These are phyloP conservation scores for Globisporangium megalacanthum DNA, from an alignment of 352 stramenopile species.

Conservation along the genomic window DNA sequence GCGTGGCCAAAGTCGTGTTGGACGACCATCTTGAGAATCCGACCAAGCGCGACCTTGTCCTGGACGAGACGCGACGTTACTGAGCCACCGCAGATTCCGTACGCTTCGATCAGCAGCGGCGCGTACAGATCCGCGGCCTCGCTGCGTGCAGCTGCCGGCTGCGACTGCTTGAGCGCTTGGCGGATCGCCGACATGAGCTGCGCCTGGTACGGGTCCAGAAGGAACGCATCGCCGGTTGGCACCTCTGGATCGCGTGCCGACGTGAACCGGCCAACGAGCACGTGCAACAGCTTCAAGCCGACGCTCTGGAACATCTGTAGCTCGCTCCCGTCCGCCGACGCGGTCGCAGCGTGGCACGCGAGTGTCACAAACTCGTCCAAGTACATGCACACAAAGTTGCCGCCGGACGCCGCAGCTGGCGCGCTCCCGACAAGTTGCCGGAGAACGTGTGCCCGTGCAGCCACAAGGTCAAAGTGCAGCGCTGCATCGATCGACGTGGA, in stretches of 20 bases:
- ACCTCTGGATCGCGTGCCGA: slow-evolving; percentile 67
- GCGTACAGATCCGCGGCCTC: slow-evolving; percentile 48
- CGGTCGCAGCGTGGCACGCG: slow-evolving; percentile 67
- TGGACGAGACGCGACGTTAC: slow-evolving; percentile 51
- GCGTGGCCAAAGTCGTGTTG: slow-evolving; percentile 56
- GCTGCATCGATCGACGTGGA: slow-evolving; percentile 17
- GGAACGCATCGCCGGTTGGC: slow-evolving; percentile 31
- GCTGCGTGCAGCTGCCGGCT: slow-evolving; percentile 11
- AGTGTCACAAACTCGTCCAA: slow-evolving; percentile 85
- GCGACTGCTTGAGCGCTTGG: slow-evolving; percentile 61
- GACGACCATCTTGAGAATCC: slow-evolving; percentile 56
- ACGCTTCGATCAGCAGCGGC: slow-evolving; percentile 61
- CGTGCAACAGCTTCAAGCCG: slow-evolving; percentile 59
- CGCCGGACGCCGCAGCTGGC: background rate
- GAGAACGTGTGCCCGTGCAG: slow-evolving; percentile 41
- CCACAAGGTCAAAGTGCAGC: slow-evolving; percentile 69
- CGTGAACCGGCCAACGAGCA: slow-evolving; percentile 58
- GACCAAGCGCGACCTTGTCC: slow-evolving; percentile 65
- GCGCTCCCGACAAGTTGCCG: slow-evolving; percentile 16
- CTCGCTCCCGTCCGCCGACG: slow-evolving; percentile 64
- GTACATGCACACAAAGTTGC: slow-evolving; percentile 85
- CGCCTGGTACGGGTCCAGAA: slow-evolving; percentile 80
- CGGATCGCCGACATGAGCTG: slow-evolving; percentile 77
- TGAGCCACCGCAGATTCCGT: slow-evolving; percentile 47
- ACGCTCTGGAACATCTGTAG: slow-evolving; percentile 74